Base-by-base conservation (phyloP, 345 rosid genomes). In the Corchorus capsularis region DNA sequence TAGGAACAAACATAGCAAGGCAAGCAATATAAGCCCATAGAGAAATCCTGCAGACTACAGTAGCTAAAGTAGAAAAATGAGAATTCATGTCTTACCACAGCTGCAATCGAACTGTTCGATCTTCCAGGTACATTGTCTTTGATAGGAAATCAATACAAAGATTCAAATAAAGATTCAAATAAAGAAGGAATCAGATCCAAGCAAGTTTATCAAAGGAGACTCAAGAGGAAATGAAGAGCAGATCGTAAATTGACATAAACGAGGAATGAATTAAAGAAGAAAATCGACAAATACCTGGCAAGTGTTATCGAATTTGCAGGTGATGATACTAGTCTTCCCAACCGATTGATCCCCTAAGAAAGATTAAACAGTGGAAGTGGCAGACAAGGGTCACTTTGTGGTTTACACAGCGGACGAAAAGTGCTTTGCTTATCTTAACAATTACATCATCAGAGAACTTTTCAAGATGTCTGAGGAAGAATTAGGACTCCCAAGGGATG, bases 271-370 rank as follows among this genome's bases (percentile, higher is more conserved):
- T 7, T 22, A 12, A 8, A 5, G 6, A 13, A 32, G 17, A 53
- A 46, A 11, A 46, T 5, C 45, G 37, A 7, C 4, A 22, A 69
- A 69, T 49, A 94, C 98, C 97, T 94, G 98, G 66, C 92, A 94
- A 32, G 97, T 94, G 65, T 88, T 94, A 79, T 94, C 98, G 87
- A 94, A 94, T 82, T 94, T 94, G 65, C 98, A 93, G 72, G 97
- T 92, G 80, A 94, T 94, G 90, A 92, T 94, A 71, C 98, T 92
- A 67, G 97, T 94, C 72, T 92, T 94, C 20, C 98, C 98, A 20
- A 92, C 98, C 43, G 98, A 94, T 61, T 92, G 98, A 81, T 94
- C 97, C 20, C 98, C 98, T 71, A 92, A 81, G 80, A 94, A 94
- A 19, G n/a, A n/a, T n/a, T n/a, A n/a, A n/a, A n/a, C n/a, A n/a